Percentiles rank a stretch among this genome's conserved stretches.
Conservation (phyloP, 2,329 filamentous ascomycete genomes). For the Hymenoscyphus occultus region DNA sequence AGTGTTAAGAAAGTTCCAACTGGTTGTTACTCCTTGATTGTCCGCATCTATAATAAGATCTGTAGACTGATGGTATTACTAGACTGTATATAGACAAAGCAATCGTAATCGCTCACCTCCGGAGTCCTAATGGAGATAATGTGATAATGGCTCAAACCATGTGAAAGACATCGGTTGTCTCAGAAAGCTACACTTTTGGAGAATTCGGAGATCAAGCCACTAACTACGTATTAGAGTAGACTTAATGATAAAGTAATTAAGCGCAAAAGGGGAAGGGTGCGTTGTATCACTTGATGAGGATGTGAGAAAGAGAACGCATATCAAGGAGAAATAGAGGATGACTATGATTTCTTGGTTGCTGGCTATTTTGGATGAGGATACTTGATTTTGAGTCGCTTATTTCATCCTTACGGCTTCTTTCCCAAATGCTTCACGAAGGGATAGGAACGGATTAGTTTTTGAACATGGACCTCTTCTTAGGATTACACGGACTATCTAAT, state of each 20-base stretch:
- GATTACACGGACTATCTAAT: too few relatives aligned
- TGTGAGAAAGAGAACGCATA: constrained; percentile 20
- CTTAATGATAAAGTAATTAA: constrained; percentile 17
- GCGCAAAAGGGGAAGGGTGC: constrained; percentile 35
- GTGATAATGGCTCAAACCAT: constrained; percentile 25
- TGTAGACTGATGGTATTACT: not conserved
- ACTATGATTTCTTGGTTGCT: constrained; percentile 25
- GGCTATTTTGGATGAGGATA: constrained; percentile 8
- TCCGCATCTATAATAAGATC: not conserved
- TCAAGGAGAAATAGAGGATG: constrained; percentile 17
- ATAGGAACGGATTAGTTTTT: too few relatives aligned
- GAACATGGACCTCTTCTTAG: too few relatives aligned
- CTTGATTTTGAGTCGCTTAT: not conserved
- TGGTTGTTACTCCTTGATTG: too few relatives aligned
- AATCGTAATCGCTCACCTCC: constrained; percentile 23
- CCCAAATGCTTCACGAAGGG: too few relatives aligned
- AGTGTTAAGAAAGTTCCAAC: too few relatives aligned
- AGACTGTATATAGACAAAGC: constrained; percentile 24
- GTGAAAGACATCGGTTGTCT: constrained; percentile 25
- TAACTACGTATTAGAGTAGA: constrained; percentile 21
- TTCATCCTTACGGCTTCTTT: too few relatives aligned
- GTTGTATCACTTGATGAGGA: constrained; percentile 34
- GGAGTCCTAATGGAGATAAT: constrained; percentile 25
- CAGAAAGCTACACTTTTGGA: constrained; percentile 24
- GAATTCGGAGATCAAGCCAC: constrained; percentile 18